Percentiles rank a stretch among this genome's conserved stretches.
Conservation (phyloP, 1,284 basidiomycete genomes). For the Ganoderma sp. region DNA sequence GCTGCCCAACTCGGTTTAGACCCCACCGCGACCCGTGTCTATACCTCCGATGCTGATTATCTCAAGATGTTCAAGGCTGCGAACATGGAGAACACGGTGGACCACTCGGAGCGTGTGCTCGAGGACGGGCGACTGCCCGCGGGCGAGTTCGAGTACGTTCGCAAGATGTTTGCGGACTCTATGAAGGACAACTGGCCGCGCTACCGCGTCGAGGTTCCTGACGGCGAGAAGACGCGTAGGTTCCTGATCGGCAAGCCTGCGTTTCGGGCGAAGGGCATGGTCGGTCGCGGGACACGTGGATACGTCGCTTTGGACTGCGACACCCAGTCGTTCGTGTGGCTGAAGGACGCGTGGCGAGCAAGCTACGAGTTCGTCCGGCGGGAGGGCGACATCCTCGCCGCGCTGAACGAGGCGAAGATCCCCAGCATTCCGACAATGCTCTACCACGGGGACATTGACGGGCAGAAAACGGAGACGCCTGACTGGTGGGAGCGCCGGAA, state of each 20-base stretch:
- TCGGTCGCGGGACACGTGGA: constrained; percentile 14
- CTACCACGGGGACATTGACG: constrained; percentile 15
- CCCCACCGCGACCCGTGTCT: constrained; percentile 9
- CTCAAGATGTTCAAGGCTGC: neutral
- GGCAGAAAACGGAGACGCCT: constrained; percentile 5
- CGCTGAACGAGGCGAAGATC: neutral
- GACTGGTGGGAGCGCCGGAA: constrained; percentile 2
- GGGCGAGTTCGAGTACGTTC: constrained; percentile 12
- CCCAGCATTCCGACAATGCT: constrained; percentile 1
- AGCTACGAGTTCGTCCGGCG: neutral
- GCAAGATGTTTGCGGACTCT: neutral
- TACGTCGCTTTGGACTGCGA: constrained; percentile 13
- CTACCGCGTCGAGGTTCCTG: constrained; percentile 1
- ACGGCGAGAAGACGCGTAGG: neutral
- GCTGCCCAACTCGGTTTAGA: constrained; percentile 37
- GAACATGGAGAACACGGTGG: too few relatives aligned
- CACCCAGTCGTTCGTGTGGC: constrained; percentile 5
- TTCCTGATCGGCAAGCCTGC: constrained; percentile 18
- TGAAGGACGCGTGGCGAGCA: constrained; percentile 18
- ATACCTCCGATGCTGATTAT: neutral
- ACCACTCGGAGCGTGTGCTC: neutral
- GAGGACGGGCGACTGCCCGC: neutral
- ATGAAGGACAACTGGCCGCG: neutral
- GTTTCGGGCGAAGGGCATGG: constrained; percentile 6
- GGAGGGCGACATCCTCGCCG: constrained; percentile 5